A percentile compares a stretch with the other conserved stretches of the same genome.
Conservation (phyloP, 179 eudicot genomes). For the Actinidia polygama region DNA sequence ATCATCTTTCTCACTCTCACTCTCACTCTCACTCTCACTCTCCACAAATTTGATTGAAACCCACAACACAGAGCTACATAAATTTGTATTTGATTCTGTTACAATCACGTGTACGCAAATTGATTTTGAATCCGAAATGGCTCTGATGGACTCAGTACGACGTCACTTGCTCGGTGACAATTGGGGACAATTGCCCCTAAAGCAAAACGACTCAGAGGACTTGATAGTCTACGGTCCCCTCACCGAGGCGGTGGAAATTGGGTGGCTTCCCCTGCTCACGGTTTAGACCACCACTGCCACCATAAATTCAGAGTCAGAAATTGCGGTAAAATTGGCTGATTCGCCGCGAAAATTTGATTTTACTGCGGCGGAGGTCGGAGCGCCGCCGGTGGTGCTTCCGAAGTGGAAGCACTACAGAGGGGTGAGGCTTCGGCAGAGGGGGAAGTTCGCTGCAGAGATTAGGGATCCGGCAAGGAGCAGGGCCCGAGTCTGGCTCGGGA, state of each 20-base stretch:
- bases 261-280: conserved; percentile 41
- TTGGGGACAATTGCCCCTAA: conserved; percentile 62
- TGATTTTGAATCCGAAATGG: conserved; percentile 13
- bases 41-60: too few relatives aligned
- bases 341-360: neutral
- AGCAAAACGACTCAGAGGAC: conserved; percentile 57
- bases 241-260: conserved; percentile 44
- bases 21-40: neutral
- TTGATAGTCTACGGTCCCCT: conserved; percentile 57
- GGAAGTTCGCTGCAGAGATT: conserved; percentile 39
- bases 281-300: neutral
- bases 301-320: neutral
- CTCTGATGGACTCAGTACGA: conserved; percentile 17
- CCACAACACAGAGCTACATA: neutral
- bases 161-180: conserved; percentile 31
- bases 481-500: conserved; percentile 34
- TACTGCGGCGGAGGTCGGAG: neutral
- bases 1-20: neutral
- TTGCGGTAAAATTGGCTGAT: neutral
- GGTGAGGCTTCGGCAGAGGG: conserved; percentile 34
- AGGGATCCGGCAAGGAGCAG: conserved; percentile 31
- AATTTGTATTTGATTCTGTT: neutral
- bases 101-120: neutral
- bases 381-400: conserved; percentile 6
- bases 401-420: conserved; percentile 32